These are phyloP conservation scores for Panicum virgatum DNA, from an alignment of 202 grass and related monocot genomes.

Conservation along the genomic window DNA sequence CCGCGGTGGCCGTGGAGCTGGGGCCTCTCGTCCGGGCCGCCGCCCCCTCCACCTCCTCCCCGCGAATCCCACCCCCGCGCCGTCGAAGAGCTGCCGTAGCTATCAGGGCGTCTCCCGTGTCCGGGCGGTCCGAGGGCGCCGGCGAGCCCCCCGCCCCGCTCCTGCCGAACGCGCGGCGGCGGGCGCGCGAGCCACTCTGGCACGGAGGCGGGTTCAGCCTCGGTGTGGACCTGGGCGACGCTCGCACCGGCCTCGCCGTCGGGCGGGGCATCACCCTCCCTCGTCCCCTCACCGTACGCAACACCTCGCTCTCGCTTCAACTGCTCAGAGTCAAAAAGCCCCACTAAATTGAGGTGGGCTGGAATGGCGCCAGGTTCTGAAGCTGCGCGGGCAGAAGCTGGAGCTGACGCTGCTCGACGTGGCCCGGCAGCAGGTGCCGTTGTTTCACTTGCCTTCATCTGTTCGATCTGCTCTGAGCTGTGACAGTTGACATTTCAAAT, in stretches of 20 bases:
- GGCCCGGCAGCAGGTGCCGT: slow-evolving; percentile 59
- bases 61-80: not conserved
- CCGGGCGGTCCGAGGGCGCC: not conserved
- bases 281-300: slow-evolving; percentile 66
- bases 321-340: not conserved
- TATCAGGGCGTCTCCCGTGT: slow-evolving; percentile 17
- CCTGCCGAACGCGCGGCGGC: slow-evolving; percentile 66
- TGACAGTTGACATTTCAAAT: slow-evolving; percentile 27
- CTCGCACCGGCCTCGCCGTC: slow-evolving; percentile 68
- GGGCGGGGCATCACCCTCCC: slow-evolving; percentile 66
- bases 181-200: slow-evolving; percentile 59
- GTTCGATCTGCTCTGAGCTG: not conserved
- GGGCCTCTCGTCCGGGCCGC: slow-evolving; percentile 7
- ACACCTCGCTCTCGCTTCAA: not conserved
- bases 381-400: slow-evolving; percentile 66
- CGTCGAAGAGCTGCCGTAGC: not conserved
- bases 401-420: slow-evolving; percentile 67
- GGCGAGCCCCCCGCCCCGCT: slow-evolving; percentile 41
- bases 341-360: not conserved
- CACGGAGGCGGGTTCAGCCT: slow-evolving; percentile 74
- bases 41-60: slow-evolving; percentile 5
- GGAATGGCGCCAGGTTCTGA: slow-evolving; percentile 58
- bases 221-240: slow-evolving; percentile 66
- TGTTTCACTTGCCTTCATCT: not conserved
- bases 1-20: slow-evolving; percentile 17